A percentile compares a stretch with the other conserved stretches of the same genome.
phyloP scores from a whole-genome alignment of 768 basidiomycete species.

The Termitomyces eurrhizus region DNA sequence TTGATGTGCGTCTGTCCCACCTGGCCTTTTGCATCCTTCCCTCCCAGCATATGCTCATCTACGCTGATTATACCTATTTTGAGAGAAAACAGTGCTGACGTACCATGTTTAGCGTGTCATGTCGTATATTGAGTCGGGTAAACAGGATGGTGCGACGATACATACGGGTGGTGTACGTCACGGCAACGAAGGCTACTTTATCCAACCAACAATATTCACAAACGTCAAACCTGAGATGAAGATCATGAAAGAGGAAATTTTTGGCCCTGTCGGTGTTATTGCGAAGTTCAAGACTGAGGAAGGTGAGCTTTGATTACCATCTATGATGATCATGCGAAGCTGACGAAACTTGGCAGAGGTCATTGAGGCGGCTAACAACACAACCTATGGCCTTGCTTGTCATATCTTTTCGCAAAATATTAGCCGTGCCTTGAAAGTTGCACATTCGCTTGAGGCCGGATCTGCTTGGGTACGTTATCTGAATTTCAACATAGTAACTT shows the following conservation, averaged over 20 bases:
- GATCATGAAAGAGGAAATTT: constrained; percentile 68
- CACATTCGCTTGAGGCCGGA: constrained; percentile 22
- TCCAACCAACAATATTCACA: constrained; percentile 68
- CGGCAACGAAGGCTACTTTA: constrained; percentile 65
- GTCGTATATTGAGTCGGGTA: constrained; percentile 72
- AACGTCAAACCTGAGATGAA: constrained; percentile 60
- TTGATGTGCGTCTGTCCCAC: constrained; percentile 43
- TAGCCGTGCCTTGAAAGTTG: constrained; percentile 19
- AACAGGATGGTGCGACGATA: constrained; percentile 62
- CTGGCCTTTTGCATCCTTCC: neutral
- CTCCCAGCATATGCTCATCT: neutral
- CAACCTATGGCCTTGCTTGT: constrained; percentile 18
- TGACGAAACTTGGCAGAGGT: constrained; percentile 15
- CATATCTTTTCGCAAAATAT: constrained; percentile 20
- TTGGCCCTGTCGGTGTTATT: constrained; percentile 72
- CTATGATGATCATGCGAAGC: constrained; percentile 25
- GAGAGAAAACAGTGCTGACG: neutral
- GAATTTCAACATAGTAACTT: neutral
- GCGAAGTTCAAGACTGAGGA: constrained; percentile 65
- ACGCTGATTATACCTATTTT: neutral
- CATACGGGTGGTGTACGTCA: constrained; percentile 55
- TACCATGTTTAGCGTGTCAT: constrained; percentile 52
- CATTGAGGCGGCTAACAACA: constrained; percentile 20
- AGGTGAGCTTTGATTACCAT: constrained; percentile 13
- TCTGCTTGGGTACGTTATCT: constrained; percentile 14